A percentile compares a stretch with the other conserved stretches of the same genome.
phyloP scores from a whole-genome alignment of 2,329 filamentous ascomycete species.

The Apiospora sp. region DNA sequence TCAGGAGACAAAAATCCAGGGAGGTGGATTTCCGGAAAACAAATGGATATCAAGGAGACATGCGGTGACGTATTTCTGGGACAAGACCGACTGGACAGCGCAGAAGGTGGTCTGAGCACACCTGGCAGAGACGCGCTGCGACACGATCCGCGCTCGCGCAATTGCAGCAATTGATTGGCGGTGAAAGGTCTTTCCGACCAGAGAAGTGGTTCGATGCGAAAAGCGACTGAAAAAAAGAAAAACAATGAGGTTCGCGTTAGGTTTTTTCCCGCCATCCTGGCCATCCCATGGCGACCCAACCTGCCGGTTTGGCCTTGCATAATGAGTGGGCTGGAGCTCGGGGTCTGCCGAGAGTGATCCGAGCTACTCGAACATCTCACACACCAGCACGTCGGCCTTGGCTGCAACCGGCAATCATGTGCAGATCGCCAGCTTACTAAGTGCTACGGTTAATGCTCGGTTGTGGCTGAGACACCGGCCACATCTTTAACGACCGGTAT shows the following conservation, averaged over 20 bases:
- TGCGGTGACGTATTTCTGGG: slow-evolving; percentile 14
- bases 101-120: slow-evolving; percentile 14
- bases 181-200: not conserved
- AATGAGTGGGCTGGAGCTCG: not conserved
- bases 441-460: slow-evolving; percentile 17
- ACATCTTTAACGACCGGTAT: slow-evolving; percentile 9
- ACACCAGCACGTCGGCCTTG: not conserved
- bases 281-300: not conserved
- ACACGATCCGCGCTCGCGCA: not conserved
- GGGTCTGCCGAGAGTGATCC: slow-evolving; percentile 5
- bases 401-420: not conserved
- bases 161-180: not conserved
- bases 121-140: not conserved
- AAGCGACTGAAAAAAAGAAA: not conserved
- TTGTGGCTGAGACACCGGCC: slow-evolving; percentile 22
- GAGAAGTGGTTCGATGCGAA: not conserved
- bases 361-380: slow-evolving; percentile 11
- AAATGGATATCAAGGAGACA: slow-evolving; percentile 3
- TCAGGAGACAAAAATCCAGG: no score
- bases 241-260: not conserved
- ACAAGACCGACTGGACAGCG: not conserved
- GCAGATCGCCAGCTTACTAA: slow-evolving; percentile 11
- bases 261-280: not conserved
- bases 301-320: not conserved
- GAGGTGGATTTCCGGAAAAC: not conserved